phyloP scores from a whole-genome alignment of 139 green algal species.

The Tetratostichococcus sp. region DNA sequence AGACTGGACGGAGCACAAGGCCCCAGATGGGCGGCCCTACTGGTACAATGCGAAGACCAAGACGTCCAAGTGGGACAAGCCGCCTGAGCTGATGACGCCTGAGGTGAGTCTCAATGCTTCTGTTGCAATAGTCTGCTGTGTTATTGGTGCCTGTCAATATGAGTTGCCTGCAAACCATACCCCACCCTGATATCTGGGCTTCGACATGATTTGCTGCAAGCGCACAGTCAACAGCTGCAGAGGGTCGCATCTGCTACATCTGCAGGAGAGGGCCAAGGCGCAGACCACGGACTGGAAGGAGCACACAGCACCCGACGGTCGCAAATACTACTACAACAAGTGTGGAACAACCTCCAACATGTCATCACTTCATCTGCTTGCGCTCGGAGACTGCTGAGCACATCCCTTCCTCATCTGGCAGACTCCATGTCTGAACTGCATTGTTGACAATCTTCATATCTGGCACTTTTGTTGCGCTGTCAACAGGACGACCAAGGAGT shows the following conservation, averaged over 20 bases:
- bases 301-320: slow-evolving; percentile 72
- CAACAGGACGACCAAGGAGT: slow-evolving; percentile 54
- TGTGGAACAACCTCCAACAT: too few species aligned
- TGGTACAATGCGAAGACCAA: slow-evolving; percentile 85
- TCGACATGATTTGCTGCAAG: background rate
- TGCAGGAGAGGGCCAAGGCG: slow-evolving; percentile 17
- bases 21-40: slow-evolving; percentile 86
- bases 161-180: too few species aligned
- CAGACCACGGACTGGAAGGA: slow-evolving; percentile 67
- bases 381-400: too few species aligned
- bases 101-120: background rate
- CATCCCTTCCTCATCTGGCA: too few species aligned
- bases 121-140: too few species aligned
- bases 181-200: background rate
- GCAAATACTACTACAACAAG: slow-evolving; percentile 90
- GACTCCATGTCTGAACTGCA: too few species aligned
- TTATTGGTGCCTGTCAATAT: too few species aligned
- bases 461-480: too few species aligned
- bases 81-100: slow-evolving; percentile 64
- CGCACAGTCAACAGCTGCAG: background rate
- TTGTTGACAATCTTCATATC: too few species aligned
- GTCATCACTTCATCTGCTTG: too few species aligned
- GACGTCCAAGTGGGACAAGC: slow-evolving; percentile 84
- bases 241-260: background rate
- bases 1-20: slow-evolving; percentile 87